Base-by-base conservation (phyloP, 352 stramenopile species). In the Plasmopara viticola region DNA sequence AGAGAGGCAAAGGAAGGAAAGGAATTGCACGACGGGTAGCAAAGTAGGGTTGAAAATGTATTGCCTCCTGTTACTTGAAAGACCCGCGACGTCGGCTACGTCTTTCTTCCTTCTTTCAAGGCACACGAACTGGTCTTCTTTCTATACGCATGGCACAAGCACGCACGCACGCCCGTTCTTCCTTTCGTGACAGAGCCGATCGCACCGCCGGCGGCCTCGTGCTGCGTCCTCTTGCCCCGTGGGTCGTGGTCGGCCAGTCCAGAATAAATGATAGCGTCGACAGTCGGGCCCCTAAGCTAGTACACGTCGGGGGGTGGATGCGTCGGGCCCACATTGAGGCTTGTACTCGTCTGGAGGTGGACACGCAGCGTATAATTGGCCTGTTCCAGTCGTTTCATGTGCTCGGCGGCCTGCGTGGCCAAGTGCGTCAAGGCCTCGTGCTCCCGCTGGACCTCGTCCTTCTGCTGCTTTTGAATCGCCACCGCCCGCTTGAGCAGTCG, bases 381-480 rank as follows among this genome's bases (percentile, higher is more conserved):
- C 66, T 92, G 81, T 63, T 94, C 84, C 15, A 94, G 68, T 3
- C 76, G 74, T 62, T 87, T 89, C 39, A 94, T 94, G 60, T 92
- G 81, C 51, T 94, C 84, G 17, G 81, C 84, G 17, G 81, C 79
- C 61, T 94, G 84, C 17, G 72, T 70, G 33, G 84, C 68, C 48
- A 94, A 66, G 15, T 68, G 62, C 49, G 87, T 90, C 44, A 94
- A 74, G 53, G 85, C 55, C 14, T 59, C 44, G 64, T 91, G 92
- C 52, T 94, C 84, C 13, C 82, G 66, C 58, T 75, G 56, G 9
- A 74, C 78, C 50, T 92, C 84, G 28, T 91, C 81, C 54, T 94
- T 94, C 57, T 92, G 84, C 63, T 92, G 79, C 63, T 77, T 92
- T 58, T 94, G 84, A 66, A 94, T 94, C 44, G 65, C 75, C 49